Conservation (phyloP, 371 early-diverging fungal genomes). For the Phascolomyces articulosus region DNA sequence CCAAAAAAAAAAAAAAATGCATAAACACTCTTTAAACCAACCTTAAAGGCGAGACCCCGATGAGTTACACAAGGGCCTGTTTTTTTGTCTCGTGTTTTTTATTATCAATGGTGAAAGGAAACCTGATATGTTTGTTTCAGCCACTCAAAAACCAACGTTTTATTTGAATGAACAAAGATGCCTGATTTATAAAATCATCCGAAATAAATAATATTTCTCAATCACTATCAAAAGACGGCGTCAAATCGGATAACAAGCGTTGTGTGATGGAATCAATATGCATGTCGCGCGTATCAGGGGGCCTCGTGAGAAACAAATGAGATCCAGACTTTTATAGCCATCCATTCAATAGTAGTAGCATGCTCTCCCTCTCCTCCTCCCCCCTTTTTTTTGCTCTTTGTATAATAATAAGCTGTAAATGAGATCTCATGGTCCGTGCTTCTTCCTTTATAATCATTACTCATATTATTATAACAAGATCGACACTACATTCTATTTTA, state of each 20-base stretch:
- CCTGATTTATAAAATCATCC: neutral
- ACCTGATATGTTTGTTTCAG: neutral
- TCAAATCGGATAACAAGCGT: neutral
- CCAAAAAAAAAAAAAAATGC: neutral
- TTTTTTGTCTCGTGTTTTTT: conserved; percentile 7
- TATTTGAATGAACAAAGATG: too few species aligned
- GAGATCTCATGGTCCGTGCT: conserved; percentile 5
- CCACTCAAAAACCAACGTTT: neutral
- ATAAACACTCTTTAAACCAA: neutral
- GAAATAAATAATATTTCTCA: too few species aligned
- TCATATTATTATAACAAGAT: too few species aligned
- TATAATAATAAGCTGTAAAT: neutral
- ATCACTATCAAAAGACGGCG: neutral
- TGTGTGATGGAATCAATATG: neutral
- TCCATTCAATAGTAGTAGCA: too few species aligned
- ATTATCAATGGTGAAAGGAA: neutral
- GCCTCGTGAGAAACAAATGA: neutral
- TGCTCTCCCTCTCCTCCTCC: too few species aligned
- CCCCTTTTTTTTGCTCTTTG: too few species aligned
- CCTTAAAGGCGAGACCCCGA: conserved; percentile 1
- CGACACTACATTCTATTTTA: too few species aligned
- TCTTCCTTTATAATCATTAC: neutral
- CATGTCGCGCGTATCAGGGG: neutral
- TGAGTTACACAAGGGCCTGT: conserved; percentile 5
- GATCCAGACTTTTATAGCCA: neutral